A percentile compares a stretch with the other conserved stretches of the same genome.
These are phyloP conservation scores for Pythium coloratum DNA, from an alignment of 352 stramenopile species.

Conservation along the genomic window DNA sequence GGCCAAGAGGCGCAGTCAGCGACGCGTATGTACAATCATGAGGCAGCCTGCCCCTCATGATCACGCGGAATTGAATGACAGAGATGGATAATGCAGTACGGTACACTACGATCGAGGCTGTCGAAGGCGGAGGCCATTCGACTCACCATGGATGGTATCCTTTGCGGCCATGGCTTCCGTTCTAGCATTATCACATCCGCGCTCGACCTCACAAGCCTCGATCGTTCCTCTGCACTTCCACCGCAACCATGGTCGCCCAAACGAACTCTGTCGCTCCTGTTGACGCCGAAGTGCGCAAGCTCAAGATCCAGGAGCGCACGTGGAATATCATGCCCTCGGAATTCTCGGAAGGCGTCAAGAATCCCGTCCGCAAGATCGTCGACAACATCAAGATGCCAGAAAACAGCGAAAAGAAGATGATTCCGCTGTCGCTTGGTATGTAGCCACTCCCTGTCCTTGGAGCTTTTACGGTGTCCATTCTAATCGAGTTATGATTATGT, in stretches of 20 bases:
- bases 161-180: not conserved
- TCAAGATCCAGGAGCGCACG: constrained; percentile 39
- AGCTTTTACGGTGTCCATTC: not conserved
- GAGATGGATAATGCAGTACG: not conserved
- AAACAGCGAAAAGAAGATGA: constrained; percentile 85
- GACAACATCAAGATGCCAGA: constrained; percentile 91
- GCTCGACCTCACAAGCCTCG: not conserved
- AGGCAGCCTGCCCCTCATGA: not conserved
- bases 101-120: not conserved
- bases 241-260: constrained; percentile 37
- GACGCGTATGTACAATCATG: not conserved
- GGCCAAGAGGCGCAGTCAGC: not conserved
- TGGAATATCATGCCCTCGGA: constrained; percentile 64
- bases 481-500: constrained; percentile 8
- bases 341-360: constrained; percentile 58
- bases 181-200: not conserved
- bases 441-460: not conserved
- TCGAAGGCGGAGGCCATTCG: not conserved
- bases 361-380: constrained; percentile 94
- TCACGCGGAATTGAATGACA: not conserved
- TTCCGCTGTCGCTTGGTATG: constrained; percentile 89
- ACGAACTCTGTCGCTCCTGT: constrained; percentile 27
- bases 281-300: constrained; percentile 24
- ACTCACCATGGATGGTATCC: not conserved
- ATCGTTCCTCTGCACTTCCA: not conserved